Conservation (phyloP, 2,329 filamentous ascomycete genomes). For the Clonostachys solani region DNA sequence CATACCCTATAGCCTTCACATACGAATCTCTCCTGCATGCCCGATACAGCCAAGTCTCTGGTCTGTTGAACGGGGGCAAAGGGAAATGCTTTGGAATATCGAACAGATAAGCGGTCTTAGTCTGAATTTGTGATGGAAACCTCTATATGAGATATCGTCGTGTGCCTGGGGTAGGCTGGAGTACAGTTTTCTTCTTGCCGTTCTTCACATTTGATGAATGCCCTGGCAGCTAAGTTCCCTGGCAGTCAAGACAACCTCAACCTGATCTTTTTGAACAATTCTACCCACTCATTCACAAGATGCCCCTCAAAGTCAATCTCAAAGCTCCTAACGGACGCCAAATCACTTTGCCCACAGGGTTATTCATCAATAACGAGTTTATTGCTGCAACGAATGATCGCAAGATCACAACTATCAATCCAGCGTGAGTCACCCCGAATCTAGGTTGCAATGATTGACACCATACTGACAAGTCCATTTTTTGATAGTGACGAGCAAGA, state of each 20-base stretch:
- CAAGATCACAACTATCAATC: conserved; percentile 8
- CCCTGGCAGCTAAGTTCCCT: too few relatives aligned
- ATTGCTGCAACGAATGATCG: conserved; percentile 4
- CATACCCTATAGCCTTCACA: too few relatives aligned
- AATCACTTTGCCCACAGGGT: conserved; percentile 24
- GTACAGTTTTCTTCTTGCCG: too few relatives aligned
- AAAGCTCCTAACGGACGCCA: conserved; percentile 10
- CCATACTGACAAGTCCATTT: background rate
- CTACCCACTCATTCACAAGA: background rate
- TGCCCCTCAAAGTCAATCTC: conserved; percentile 2
- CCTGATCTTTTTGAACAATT: background rate
- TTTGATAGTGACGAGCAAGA: conserved; percentile 7
- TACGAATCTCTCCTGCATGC: too few relatives aligned
- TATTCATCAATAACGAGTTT: conserved; percentile 12
- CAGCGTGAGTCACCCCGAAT: conserved; percentile 4
- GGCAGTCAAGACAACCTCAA: background rate
- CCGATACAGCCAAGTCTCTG: too few relatives aligned
- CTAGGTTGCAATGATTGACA: background rate
- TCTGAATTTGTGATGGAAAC: too few relatives aligned
- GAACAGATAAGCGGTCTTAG: too few relatives aligned
- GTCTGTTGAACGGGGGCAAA: too few relatives aligned
- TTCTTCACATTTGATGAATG: too few relatives aligned
- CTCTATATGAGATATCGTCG: too few relatives aligned
- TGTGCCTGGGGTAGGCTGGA: too few relatives aligned
- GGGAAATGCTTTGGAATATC: too few relatives aligned